These are phyloP conservation scores for Gillenia trifoliata DNA, from an alignment of 306 rosid species.

Conservation along the genomic window DNA sequence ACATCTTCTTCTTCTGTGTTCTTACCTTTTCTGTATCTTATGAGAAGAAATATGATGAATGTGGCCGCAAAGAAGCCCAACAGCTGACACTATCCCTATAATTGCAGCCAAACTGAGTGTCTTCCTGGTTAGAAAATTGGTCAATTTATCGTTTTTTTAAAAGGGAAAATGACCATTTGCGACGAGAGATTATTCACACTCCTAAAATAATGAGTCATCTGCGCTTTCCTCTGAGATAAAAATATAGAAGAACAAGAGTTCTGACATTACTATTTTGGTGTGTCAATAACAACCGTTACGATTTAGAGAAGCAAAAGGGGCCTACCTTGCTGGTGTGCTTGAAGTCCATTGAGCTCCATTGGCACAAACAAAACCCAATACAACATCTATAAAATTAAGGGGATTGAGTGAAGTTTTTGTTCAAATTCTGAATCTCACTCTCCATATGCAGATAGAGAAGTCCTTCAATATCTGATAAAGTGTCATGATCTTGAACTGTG, in stretches of 20 bases:
- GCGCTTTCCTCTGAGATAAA: neutral
- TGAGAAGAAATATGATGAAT: neutral
- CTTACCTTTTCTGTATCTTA: neutral
- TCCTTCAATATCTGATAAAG: neutral
- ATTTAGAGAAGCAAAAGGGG: neutral
- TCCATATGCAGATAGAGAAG: neutral
- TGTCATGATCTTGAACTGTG: slow-evolving; percentile 14
- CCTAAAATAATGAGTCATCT: neutral
- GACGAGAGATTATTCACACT: neutral
- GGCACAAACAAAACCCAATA: slow-evolving; percentile 23
- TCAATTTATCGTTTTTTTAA: neutral
- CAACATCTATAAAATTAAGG: slow-evolving; percentile 17
- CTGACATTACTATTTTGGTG: neutral
- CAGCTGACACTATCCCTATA: neutral
- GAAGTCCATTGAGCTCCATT: neutral
- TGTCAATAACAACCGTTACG: neutral
- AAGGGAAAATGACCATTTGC: neutral
- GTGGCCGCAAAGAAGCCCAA: neutral
- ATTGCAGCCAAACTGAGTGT: neutral
- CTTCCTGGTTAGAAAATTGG: neutral
- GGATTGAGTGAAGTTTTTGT: neutral
- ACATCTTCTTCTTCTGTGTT: slow-evolving; percentile 6
- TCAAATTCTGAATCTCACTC: neutral
- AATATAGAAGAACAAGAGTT: neutral
- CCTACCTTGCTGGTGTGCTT: neutral